These are phyloP conservation scores for Candida parachauliodes DNA, from an alignment of 805 yeast species.

Conservation along the genomic window DNA sequence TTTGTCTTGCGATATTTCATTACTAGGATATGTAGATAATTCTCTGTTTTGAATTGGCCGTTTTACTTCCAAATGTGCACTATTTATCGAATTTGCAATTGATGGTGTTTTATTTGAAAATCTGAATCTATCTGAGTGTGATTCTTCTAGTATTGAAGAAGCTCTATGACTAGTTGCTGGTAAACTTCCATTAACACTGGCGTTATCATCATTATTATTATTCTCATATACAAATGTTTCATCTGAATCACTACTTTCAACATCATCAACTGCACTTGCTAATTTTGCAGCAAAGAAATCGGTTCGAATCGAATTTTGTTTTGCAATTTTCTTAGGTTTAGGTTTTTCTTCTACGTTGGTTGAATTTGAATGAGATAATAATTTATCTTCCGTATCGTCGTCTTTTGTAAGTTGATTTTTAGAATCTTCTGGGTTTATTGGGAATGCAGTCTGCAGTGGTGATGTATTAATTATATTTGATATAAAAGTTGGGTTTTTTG, in stretches of 20 bases:
- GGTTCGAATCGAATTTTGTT: constrained; percentile 69
- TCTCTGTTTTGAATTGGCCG: constrained; percentile 10
- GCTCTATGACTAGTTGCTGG: constrained; percentile 5
- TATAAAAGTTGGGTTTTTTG: constrained; percentile 31
- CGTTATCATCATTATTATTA: constrained; percentile 23
- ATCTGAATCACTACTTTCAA: constrained; percentile 80
- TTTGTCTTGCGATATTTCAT: background rate
- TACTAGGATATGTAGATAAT: constrained; percentile 11
- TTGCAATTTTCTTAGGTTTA: constrained; percentile 26
- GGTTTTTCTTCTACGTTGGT: constrained; percentile 15
- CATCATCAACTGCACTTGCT: constrained; percentile 92
- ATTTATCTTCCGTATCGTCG: background rate
- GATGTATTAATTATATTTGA: constrained; percentile 35
- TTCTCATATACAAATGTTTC: constrained; percentile 95
- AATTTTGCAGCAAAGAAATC: constrained; percentile 93
- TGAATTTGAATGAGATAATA: constrained; percentile 8
- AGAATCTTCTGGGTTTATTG: constrained; percentile 3
- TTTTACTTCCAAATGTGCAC: constrained; percentile 16
- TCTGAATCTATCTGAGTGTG: constrained; percentile 3
- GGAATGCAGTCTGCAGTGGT: constrained; percentile 24
- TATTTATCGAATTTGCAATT: constrained; percentile 18
- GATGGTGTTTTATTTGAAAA: constrained; percentile 14
- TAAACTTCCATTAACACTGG: constrained; percentile 12
- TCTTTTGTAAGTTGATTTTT: constrained; percentile 1
- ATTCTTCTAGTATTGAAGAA: constrained; percentile 3